Base-by-base conservation (phyloP, 495 filamentous ascomycete species). In the Penicillium crystallinum region DNA sequence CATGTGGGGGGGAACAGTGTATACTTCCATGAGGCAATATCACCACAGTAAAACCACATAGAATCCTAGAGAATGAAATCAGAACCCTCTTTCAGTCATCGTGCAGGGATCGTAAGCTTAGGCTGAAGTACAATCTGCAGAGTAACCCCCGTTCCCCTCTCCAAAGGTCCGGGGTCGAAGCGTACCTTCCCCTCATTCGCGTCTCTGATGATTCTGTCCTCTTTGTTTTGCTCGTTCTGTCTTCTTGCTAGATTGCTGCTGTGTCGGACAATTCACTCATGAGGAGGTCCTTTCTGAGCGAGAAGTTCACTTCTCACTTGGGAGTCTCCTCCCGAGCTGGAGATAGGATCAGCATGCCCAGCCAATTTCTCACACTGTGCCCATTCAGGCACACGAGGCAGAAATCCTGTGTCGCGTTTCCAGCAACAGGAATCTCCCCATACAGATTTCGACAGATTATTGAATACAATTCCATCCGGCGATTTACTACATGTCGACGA, bases 231-330 rank as follows among this genome's bases (percentile, higher is more conserved):
- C 1, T 19, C 15, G 25, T 42, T 1, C 27, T 17, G n/a, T n/a
- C n/a, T 23, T 34, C 14, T 22, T 19, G 15, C 7, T 21, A 44
- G 29, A 10, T 4, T 5, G 10, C 4, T 25, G n/a, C 34, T 15
- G 11, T 19, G 12, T 35, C 14, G 2, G 8, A 23, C n/a, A 14
- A 6, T 48, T 25, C 21, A 29, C 25, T 38, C 11, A 73, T 71
- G 65, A 58, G 57, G 49, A 53, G 56, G 38, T 35, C 61, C 38
- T 36, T 55, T 21, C 36, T 52, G 19, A 46, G 47, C 14, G 64
- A 65, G 63, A 58, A 57, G 29, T 37, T 66, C 22, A 45, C 53
- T 59, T 65, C 68, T 59, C 57, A 34, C 35, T 53, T 59, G 57
- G 35, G 46, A 14, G 19, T 34, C 38, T 48, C 40, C 27, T 55